Base-by-base conservation (phyloP, 768 basidiomycete genomes). In the Psilocybe azurescens region DNA sequence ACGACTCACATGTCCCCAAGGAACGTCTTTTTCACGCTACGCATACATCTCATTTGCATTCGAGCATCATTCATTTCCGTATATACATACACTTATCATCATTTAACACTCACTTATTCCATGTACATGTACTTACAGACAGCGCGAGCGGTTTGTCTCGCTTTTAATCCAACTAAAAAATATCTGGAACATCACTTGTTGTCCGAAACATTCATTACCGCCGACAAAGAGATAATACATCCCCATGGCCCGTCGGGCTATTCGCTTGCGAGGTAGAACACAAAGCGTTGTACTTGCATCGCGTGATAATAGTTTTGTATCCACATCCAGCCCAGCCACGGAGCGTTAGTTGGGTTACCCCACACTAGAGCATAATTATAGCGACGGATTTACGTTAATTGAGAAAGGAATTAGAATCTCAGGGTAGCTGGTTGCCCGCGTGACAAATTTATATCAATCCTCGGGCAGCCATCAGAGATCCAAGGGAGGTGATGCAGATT, bases 391-490 rank as follows among this genome's bases (percentile, higher is more conserved):
- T 9, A 44, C 14, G 41, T 14, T 44, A n/a, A 13, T 44, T 44
- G 11, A 14, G 32, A 32, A 28, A 56, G 38, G 30, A 24, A 44
- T 54, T 54, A 18, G 30, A 24, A 33, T 50, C 54, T 52, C 60
- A 62, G 59, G 58, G 54, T 46, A 56, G 38, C 29, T 36, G 44
- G 59, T 59, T 59, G 56, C 56, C 59, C 52, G 36, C 65, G 61
- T 65, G 61, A 65, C 55, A 47, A 32, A 33, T 33, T 38, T 54
- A 60, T 54, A 56, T 56, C 60, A 58, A 51, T 58, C 57, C 58
- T 59, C 62, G 58, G 62, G 54, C 53, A 55, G 48, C 28, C 53
- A 61, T 61, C 60, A 61, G 60, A 61, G 60, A 61, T 61, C 60
- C 53, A 53, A 48, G 56, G 58, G 50, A 53, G 58, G 50, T 53